A percentile compares a stretch with the other conserved stretches of the same genome.
Conservation (phyloP, 176 grass and related monocot species). For the Paspalum notatum region DNA sequence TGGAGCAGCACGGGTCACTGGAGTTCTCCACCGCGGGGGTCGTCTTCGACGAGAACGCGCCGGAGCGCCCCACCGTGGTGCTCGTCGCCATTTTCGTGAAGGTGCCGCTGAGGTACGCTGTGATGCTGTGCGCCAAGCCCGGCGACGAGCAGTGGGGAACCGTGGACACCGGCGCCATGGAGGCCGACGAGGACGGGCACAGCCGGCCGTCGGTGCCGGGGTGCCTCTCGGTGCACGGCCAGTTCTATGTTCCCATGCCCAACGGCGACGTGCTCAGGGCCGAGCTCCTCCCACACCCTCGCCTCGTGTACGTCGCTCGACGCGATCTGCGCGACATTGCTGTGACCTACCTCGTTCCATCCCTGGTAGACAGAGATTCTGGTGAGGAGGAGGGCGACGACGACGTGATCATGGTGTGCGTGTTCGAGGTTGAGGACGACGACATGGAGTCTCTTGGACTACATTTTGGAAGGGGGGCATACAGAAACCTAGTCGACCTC, state of each 20-base stretch:
- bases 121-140: background rate
- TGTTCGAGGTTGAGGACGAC: background rate
- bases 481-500: background rate
- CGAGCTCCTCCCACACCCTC: conserved; percentile 5
- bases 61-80: background rate
- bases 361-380: background rate
- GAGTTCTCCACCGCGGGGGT: background rate
- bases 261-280: background rate
- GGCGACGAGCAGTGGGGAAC: background rate
- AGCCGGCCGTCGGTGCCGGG: background rate
- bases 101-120: background rate
- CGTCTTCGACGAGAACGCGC: background rate
- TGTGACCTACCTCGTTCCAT: background rate
- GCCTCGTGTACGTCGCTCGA: background rate
- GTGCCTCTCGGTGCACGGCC: too few relatives aligned
- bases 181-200: background rate
- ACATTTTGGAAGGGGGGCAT: background rate
- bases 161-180: accelerated
- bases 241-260: background rate
- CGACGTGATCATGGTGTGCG: background rate
- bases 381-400: background rate
- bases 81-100: background rate
- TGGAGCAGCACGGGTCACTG: background rate
- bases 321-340: background rate
- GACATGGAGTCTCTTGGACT: background rate